Evolutionary conservation across 2,329 filamentous ascomycete genomes (phyloP).

Genomic region (Stenocarpella maydis): DNA sequence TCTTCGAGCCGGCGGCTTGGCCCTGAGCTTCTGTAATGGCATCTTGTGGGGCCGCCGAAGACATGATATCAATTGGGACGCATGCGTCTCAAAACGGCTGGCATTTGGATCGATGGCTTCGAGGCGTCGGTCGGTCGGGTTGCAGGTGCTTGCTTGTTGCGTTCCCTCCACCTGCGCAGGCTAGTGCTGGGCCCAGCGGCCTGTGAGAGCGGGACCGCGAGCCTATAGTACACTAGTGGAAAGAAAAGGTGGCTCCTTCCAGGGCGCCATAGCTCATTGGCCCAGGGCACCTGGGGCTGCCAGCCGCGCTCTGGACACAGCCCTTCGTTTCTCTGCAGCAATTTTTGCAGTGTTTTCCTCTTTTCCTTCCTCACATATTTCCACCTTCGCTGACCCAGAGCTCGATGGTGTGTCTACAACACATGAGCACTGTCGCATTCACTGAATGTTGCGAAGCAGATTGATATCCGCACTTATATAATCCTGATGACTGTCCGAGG

Average conservation of each 20-base stretch:
- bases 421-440: conserved; percentile 34
- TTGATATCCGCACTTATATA: conserved; percentile 35
- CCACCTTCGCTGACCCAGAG: conserved; percentile 49
- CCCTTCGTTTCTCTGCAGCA: conserved; percentile 7
- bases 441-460: conserved; percentile 34
- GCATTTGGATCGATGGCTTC: conserved; percentile 33
- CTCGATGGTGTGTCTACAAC: conserved; percentile 48
- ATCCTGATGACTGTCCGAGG: conserved; percentile 34
- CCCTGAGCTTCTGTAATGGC: conserved; percentile 32
- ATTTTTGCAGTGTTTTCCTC: conserved; percentile 46
- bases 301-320: background rate
- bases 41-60: conserved; percentile 36
- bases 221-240: background rate
- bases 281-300: background rate
- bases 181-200: conserved; percentile 14
- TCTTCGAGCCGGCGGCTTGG: conserved; percentile 28
- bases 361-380: conserved; percentile 57
- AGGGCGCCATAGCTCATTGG: conserved; percentile 24
- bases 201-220: conserved; percentile 10
- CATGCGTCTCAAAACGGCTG: conserved; percentile 31
- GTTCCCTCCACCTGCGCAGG: conserved; percentile 23
- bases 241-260: background rate
- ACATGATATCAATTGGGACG: conserved; percentile 36
- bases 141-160: conserved; percentile 21
- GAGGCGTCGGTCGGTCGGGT: conserved; percentile 18